Evolutionary conservation across 495 filamentous ascomycete genomes (phyloP).

Genomic region (Lepraria neglecta): DNA sequence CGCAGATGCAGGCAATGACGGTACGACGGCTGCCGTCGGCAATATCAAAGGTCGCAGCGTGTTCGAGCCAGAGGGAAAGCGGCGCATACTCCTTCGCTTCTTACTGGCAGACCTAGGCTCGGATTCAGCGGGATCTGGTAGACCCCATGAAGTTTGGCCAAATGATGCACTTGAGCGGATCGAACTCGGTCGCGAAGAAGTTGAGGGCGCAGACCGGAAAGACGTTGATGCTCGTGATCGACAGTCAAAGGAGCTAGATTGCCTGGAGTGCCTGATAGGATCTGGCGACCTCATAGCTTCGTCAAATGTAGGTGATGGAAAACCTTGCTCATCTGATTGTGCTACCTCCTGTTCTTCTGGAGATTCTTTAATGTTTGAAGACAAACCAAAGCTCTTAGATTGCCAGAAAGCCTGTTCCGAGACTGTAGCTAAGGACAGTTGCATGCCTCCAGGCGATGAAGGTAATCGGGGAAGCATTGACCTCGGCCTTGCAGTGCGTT

Average conservation of each 20-base stretch:
- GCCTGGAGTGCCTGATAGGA: not conserved
- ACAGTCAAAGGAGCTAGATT: constrained; percentile 12
- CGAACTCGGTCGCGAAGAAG: constrained; percentile 26
- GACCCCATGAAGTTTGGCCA: constrained; percentile 19
- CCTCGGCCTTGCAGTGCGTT: constrained; percentile 25
- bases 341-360: constrained; percentile 8
- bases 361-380: constrained; percentile 19
- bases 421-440: constrained; percentile 25
- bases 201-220: constrained; percentile 28
- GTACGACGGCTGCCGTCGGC: constrained; percentile 22
- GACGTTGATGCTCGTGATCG: constrained; percentile 23
- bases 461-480: constrained; percentile 31
- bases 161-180: constrained; percentile 25
- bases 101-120: constrained; percentile 18
- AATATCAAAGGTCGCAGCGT: constrained; percentile 37
- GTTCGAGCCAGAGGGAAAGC: constrained; percentile 35
- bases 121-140: constrained; percentile 21
- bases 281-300: constrained; percentile 16
- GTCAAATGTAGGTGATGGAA: not conserved
- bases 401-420: constrained; percentile 23
- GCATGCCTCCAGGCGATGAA: constrained; percentile 24
- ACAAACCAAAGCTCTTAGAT: constrained; percentile 10
- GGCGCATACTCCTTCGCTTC: constrained; percentile 33
- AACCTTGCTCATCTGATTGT: not conserved
- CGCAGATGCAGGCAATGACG: constrained; percentile 28